phyloP scores from a whole-genome alignment of 768 basidiomycete species.

The Auricularia heimuer region DNA sequence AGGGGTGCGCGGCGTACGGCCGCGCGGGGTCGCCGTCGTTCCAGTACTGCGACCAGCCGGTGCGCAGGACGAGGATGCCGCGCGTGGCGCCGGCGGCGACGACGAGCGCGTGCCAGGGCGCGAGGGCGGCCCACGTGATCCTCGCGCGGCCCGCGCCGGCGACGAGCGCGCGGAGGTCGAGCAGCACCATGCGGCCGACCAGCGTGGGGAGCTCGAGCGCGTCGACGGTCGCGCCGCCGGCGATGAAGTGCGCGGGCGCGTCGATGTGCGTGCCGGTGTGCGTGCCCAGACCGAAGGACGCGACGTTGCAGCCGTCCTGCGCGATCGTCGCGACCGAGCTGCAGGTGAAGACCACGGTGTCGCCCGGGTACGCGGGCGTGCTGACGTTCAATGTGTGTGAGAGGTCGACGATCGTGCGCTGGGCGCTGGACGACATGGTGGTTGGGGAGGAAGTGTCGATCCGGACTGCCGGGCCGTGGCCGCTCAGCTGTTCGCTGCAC shows the following conservation, averaged over 20 bases:
- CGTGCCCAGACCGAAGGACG: constrained; percentile 45
- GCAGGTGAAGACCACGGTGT: constrained; percentile 35
- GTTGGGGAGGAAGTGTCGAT: background rate
- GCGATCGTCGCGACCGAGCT: constrained; percentile 29
- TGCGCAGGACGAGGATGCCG: constrained; percentile 48
- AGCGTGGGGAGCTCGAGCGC: constrained; percentile 45
- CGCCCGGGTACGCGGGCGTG: constrained; percentile 46
- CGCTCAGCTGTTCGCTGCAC: too few relatives aligned
- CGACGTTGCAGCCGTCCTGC: constrained; percentile 41
- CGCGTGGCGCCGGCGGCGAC: constrained; percentile 3
- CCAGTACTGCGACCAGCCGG: constrained; percentile 59
- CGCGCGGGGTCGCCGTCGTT: constrained; percentile 12
- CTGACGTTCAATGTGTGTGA: constrained; percentile 36
- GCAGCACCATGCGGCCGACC: constrained; percentile 42
- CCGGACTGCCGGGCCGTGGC: too few relatives aligned
- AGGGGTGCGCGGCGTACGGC: constrained; percentile 55
- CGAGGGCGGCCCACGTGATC: constrained; percentile 46
- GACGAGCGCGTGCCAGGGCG: constrained; percentile 28
- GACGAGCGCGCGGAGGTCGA: constrained; percentile 36
- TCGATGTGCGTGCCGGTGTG: constrained; percentile 78
- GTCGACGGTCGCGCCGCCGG: constrained; percentile 45
- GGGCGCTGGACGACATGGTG: background rate
- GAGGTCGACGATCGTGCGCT: constrained; percentile 33
- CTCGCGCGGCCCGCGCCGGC: constrained; percentile 30
- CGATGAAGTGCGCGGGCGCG: constrained; percentile 64